Conservation (phyloP, 164 flowering plant species). For the Saururus chinensis region DNA sequence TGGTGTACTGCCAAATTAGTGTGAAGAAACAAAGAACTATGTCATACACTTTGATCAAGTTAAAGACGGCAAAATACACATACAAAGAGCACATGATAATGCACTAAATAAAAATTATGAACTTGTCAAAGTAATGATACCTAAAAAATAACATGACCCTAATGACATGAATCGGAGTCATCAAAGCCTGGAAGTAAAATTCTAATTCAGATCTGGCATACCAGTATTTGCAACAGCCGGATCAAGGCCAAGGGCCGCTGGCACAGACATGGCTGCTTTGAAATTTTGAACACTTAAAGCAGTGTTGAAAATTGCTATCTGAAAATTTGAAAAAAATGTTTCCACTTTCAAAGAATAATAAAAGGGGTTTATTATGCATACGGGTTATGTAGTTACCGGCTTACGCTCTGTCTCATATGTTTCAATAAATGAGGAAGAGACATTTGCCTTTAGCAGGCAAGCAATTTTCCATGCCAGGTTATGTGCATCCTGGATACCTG, state of each 20-base stretch:
- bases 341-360: neutral
- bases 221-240: constrained; percentile 86
- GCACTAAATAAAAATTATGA: no score
- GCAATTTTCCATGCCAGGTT: constrained; percentile 98
- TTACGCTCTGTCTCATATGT: constrained; percentile 81
- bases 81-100: no score
- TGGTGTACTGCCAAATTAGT: constrained; percentile 49
- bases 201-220: constrained; percentile 7
- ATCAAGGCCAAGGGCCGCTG: constrained; percentile 91
- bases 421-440: constrained; percentile 53
- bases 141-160: no score
- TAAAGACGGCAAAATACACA: no score
- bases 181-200: no score
- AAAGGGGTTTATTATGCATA: constrained; percentile 3
- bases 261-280: constrained; percentile 92
- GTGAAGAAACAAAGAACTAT: neutral
- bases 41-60: neutral
- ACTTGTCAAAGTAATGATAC: no score
- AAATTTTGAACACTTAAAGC: constrained; percentile 78
- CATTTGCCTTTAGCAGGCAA: constrained; percentile 47
- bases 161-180: neutral
- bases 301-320: constrained; percentile 83
- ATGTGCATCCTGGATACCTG: constrained; percentile 97
- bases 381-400: constrained; percentile 41
- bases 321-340: constrained; percentile 3